Conservation (phyloP, 768 basidiomycete genomes). For the Gautieria morchelliformis region DNA sequence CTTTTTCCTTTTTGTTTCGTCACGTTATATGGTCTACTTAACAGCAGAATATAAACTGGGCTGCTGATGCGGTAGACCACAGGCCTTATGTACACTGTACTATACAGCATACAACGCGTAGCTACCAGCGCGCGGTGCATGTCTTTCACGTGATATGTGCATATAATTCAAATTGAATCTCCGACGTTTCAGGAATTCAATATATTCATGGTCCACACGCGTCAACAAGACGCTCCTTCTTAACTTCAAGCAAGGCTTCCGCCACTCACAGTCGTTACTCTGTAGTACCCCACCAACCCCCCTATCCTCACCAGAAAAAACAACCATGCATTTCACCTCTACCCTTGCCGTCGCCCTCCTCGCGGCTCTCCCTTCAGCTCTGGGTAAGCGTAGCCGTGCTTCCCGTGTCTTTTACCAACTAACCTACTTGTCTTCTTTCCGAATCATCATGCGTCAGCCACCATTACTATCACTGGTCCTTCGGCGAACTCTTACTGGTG, state of each 20-base stretch:
- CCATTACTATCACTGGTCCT: conserved; percentile 23
- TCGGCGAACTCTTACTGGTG: conserved; percentile 24
- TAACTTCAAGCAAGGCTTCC: background rate
- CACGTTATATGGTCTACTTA: too few relatives aligned
- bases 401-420: background rate
- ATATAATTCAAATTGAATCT: background rate
- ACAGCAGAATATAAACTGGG: too few relatives aligned
- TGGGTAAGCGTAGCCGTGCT: background rate
- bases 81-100: too few relatives aligned
- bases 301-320: background rate
- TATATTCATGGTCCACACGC: background rate
- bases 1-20: too few relatives aligned
- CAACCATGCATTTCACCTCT: background rate
- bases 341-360: background rate
- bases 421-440: background rate
- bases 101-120: too few relatives aligned
- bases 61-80: too few relatives aligned
- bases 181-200: background rate
- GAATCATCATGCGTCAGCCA: conserved; percentile 15
- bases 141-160: background rate
- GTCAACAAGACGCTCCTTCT: background rate
- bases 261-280: background rate
- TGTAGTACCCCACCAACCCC: too few relatives aligned
- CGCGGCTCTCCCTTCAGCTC: background rate
- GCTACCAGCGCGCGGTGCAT: too few relatives aligned